phyloP scores from a whole-genome alignment of 2,329 filamentous ascomycete species.

The Arthroderma sp. region DNA sequence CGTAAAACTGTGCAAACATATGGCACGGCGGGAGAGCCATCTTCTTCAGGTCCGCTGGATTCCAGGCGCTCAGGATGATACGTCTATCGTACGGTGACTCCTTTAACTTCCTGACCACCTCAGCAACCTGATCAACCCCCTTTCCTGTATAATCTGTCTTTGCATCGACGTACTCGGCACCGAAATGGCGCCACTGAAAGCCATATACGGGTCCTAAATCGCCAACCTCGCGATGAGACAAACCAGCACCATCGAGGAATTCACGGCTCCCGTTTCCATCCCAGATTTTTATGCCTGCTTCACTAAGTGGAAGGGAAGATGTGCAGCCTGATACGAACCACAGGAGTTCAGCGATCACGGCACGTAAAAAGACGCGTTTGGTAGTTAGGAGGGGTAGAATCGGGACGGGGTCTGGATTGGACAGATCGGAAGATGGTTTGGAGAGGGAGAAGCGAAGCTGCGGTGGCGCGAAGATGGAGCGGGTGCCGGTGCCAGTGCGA shows the following conservation, averaged over 20 bases:
- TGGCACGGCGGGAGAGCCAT: conserved; percentile 94
- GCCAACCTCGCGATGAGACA: conserved; percentile 68
- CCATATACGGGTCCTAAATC: conserved; percentile 94
- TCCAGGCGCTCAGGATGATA: conserved; percentile 90
- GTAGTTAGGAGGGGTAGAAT: conserved; percentile 90
- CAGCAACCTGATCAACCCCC: conserved; percentile 84
- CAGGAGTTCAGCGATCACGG: conserved; percentile 81
- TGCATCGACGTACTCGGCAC: conserved; percentile 72
- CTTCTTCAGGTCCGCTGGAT: conserved; percentile 67
- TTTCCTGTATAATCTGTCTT: conserved; percentile 72
- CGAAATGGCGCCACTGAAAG: conserved; percentile 98
- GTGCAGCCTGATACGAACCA: conserved; percentile 90
- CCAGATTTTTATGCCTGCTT: conserved; percentile 89
- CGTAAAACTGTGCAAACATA: conserved; percentile 96
- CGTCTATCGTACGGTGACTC: conserved; percentile 76
- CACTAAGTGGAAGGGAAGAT: conserved; percentile 61
- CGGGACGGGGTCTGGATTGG: conserved; percentile 33
- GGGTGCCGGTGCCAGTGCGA: conserved; percentile 84
- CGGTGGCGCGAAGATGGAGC: conserved; percentile 74
- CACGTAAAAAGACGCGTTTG: conserved; percentile 87
- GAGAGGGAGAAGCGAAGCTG: conserved; percentile 80
- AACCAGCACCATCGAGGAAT: conserved; percentile 75
- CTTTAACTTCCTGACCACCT: conserved; percentile 76
- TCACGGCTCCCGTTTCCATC: conserved; percentile 89
- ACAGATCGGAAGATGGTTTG: conserved; percentile 30